Conservation (phyloP, 305 asterid genomes). For the Fraxinus latifolia region DNA sequence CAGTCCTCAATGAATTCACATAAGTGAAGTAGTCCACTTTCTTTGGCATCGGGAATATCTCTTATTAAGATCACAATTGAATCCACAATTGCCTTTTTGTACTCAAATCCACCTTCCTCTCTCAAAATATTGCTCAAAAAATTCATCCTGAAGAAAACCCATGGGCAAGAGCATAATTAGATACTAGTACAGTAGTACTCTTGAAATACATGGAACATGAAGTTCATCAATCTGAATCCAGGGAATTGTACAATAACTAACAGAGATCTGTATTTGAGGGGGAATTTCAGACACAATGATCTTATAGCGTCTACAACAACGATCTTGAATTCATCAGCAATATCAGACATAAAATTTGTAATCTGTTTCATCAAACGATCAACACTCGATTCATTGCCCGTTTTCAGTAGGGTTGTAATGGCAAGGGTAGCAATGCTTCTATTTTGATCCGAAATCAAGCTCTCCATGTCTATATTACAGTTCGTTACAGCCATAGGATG, state of each 20-base stretch:
- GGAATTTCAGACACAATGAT: constrained; percentile 95
- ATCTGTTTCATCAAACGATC: constrained; percentile 98
- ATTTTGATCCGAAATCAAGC: constrained; percentile 95
- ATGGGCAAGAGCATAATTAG: constrained; percentile 12
- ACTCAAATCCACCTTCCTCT: constrained; percentile 99
- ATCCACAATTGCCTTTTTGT: constrained; percentile 96
- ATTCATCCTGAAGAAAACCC: constrained; percentile 66
- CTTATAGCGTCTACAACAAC: constrained; percentile 99
- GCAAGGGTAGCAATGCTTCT: constrained; percentile 99
- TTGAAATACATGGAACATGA: constrained; percentile 15
- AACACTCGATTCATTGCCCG: constrained; percentile 96
- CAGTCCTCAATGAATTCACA: constrained; percentile 99
- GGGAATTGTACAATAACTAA: constrained; percentile 45
- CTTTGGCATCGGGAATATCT: constrained; percentile 99
- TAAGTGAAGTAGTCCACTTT: constrained; percentile 87
- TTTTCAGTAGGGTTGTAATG: constrained; percentile 92
- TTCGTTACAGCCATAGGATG: constrained; percentile 96
- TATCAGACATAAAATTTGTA: constrained; percentile 96
- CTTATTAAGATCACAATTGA: constrained; percentile 94
- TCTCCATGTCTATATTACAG: constrained; percentile 98
- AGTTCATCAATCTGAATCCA: constrained; percentile 10
- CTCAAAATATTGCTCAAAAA: constrained; percentile 95
- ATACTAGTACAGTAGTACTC: neutral
- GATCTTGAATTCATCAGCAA: constrained; percentile 98
- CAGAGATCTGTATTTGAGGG: constrained; percentile 96